Evolutionary conservation across 2,329 filamentous ascomycete species (phyloP), one percentile per base, ranked within the genome.

Genomic region (Aureobasidium sp.): DNA sequence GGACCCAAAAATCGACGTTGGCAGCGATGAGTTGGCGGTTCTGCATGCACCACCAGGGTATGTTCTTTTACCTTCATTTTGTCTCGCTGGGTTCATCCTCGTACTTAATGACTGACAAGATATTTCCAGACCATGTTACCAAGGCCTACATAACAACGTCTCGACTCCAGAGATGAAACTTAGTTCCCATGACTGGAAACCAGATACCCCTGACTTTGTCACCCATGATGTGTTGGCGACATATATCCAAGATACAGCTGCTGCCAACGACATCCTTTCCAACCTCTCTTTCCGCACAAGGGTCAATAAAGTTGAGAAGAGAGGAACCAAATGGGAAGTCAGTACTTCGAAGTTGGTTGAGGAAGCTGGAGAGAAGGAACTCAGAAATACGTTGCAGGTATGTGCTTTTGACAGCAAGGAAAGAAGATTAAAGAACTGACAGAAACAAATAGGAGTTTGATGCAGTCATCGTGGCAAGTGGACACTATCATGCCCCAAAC

Each of bases 201-300:
- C 78, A 6, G 82, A 81, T 0, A 88, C 84, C 0, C 79, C 79
- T 2, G 81, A 84, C 14, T 83, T 82, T 63, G 81, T 86, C 5
- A 79, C 74, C 2, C 86, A 88, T 62, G 67, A 73, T 16, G 76
- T 81, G 0, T 72, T 89, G 9, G 79, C 80, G 37, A 73, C 79
- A 1, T 89, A 89, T 66, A 80, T 89, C 4, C 81, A 85, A 63
- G 77, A 80, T n/a, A 81, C 85, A 0, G 80, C 85, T 0, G 64
- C 65, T 0, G 71, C 76, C 1, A 77, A 79, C 1, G 80, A 79
- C 0, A 79, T 87, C 0, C 70, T 82, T 2, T 69, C 75, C 0
- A 67, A 77, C 8, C 84, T 83, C 0, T 67, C 73, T 0, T 87
- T 83, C 66, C 75, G 85, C 48, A 87, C 85, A 0, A 75, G 82